phyloP scores from a whole-genome alignment of 1,284 basidiomycete species.

The Inonotus hispidus region DNA sequence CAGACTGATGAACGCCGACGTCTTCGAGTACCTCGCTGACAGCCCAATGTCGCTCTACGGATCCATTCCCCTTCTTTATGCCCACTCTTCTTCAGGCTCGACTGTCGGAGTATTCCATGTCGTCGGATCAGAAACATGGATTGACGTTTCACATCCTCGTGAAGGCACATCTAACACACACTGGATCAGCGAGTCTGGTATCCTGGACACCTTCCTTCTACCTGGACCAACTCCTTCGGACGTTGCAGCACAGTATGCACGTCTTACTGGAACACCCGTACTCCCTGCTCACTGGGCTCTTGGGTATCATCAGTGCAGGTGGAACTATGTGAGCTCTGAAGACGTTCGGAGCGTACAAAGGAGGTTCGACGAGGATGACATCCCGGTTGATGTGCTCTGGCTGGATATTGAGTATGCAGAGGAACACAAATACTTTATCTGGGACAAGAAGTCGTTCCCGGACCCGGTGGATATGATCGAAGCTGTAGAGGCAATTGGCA shows the following conservation, averaged over 20 bases:
- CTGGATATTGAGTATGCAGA: constrained; percentile 96
- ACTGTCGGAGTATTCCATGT: constrained; percentile 91
- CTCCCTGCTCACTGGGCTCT: constrained; percentile 90
- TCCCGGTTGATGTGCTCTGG: constrained; percentile 98
- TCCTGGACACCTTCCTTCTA: constrained; percentile 91
- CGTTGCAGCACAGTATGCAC: constrained; percentile 83
- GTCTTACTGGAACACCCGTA: constrained; percentile 80
- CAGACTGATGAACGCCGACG: constrained; percentile 93
- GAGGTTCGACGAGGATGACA: constrained; percentile 88
- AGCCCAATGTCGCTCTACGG: constrained; percentile 92
- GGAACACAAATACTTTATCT: constrained; percentile 97
- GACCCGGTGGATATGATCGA: constrained; percentile 92
- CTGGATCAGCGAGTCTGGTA: constrained; percentile 96
- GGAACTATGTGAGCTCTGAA: constrained; percentile 94
- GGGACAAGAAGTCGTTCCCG: constrained; percentile 90
- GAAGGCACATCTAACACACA: constrained; percentile 76
- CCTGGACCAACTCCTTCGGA: constrained; percentile 82
- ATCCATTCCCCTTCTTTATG: constrained; percentile 90
- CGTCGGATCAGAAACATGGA: constrained; percentile 93
- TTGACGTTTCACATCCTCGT: constrained; percentile 75
- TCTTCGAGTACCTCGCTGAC: constrained; percentile 94
- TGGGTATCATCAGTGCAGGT: constrained; percentile 96
- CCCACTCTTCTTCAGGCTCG: constrained; percentile 70
- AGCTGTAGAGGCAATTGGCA: constrained; percentile 77
- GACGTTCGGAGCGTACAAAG: constrained; percentile 87